These are phyloP conservation scores for Leucoagaricus sp. DNA, from an alignment of 1,284 basidiomycete species.

Conservation along the genomic window DNA sequence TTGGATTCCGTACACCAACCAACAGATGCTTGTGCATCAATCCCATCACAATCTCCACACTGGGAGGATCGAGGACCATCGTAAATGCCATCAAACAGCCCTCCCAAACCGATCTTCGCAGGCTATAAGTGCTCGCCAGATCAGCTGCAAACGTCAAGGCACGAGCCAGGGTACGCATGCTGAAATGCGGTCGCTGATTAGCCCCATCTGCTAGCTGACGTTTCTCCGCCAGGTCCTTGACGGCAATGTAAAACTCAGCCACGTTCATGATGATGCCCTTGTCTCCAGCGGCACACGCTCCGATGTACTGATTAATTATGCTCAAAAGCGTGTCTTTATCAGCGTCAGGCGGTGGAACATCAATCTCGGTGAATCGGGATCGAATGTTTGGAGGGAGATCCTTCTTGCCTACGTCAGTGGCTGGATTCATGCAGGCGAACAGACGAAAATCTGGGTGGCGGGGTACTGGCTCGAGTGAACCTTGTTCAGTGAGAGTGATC, in stretches of 20 bases:
- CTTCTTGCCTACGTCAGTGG: conserved; percentile 98
- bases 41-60: conserved; percentile 66
- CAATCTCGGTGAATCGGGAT: conserved; percentile 93
- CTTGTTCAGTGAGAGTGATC: conserved; percentile 92
- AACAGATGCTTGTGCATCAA: conserved; percentile 85
- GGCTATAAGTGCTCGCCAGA: conserved; percentile 75
- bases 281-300: conserved; percentile 82
- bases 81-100: conserved; percentile 98
- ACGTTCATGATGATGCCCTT: conserved; percentile 88
- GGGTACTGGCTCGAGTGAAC: conserved; percentile 87
- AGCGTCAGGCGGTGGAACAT: conserved; percentile 91
- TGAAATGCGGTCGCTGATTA: conserved; percentile 95
- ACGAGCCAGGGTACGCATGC: conserved; percentile 93
- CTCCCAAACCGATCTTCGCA: conserved; percentile 92
- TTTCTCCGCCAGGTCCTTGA: conserved; percentile 78
- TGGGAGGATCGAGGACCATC: conserved; percentile 86
- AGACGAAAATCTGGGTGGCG: conserved; percentile 95
- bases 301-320: conserved; percentile 92
- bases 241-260: conserved; percentile 87
- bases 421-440: conserved; percentile 99
- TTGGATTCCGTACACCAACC: conserved; percentile 78
- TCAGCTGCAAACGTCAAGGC: conserved; percentile 92
- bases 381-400: conserved; percentile 92
- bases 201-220: conserved; percentile 94
- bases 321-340: conserved; percentile 89